Evolutionary conservation across 495 filamentous ascomycete genomes (phyloP), one percentile per base, ranked within the genome.

Genomic region (Parathielavia appendiculata): DNA sequence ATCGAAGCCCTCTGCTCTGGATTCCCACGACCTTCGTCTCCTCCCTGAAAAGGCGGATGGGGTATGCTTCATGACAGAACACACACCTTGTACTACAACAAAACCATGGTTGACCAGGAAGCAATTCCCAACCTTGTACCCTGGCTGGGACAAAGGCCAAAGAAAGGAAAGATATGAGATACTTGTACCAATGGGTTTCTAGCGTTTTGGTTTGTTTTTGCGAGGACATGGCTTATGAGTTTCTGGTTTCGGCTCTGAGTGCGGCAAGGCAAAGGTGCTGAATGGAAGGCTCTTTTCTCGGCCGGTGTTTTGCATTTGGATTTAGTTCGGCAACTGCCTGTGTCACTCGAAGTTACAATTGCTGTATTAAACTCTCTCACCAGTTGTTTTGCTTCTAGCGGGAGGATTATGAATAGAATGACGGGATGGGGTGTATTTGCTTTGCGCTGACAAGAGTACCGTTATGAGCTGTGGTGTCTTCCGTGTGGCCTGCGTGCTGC

Each of bases 351-450:
- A 6, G 1, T 52, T 40, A 26, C 49, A 23, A 52, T 1, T 52
- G 19, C 40, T 52, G 49, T 52, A 52, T 19, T 35, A 39, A 30
- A 30, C 26, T 52, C 16, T 12, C 19, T 22, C 20, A 26, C 35
- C 11, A 14, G 19, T n/a, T 40, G 49, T 40, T 52, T 12, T 40
- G 49, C 10, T 20, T 52, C 13, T 40, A 52, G 48, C 23, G 23
- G n/a, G 22, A 38, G n/a, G 53, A 36, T 56, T 23, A 46, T 35
- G 40, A 46, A 56, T 56, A 56, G 53, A 53, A 53, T 53, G 51
- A 53, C 1, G 26, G 51, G 51, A 43, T 17, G 36, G 16, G 45
- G 19, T 44, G 36, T 51, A 30, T 52, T 52, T 19, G 7, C 43
- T 51, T 58, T 34, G 30, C 14, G 17, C 19, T 11, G 5, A 10